These are phyloP conservation scores for Bimuria novae-zelandiae DNA, from an alignment of 2,329 filamentous ascomycete genomes.

Conservation along the genomic window DNA sequence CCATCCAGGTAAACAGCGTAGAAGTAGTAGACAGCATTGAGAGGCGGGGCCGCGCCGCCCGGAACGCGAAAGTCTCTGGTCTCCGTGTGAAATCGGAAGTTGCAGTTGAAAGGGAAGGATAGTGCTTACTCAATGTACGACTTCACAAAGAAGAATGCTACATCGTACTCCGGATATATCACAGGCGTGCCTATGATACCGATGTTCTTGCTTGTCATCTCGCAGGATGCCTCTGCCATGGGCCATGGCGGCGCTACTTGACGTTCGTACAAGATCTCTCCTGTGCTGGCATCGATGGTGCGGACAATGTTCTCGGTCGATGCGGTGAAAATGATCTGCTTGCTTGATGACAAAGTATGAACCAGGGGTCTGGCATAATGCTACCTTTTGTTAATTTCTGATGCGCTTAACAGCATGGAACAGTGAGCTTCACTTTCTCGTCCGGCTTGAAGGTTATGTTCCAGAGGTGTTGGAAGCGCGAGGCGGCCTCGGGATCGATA, in stretches of 20 bases:
- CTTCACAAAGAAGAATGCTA: slow-evolving; percentile 35
- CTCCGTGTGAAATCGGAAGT: background rate
- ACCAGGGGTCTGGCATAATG: slow-evolving; percentile 57
- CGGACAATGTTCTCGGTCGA: slow-evolving; percentile 25
- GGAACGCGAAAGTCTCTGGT: slow-evolving; percentile 26
- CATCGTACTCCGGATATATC: slow-evolving; percentile 28
- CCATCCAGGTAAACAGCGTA: slow-evolving; percentile 49
- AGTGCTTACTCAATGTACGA: slow-evolving; percentile 29
- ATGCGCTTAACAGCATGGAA: background rate
- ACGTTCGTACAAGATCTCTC: slow-evolving; percentile 18
- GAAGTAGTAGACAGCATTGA: slow-evolving; percentile 49
- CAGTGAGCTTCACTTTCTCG: slow-evolving; percentile 33
- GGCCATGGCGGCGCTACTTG: slow-evolving; percentile 22
- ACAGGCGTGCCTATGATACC: slow-evolving; percentile 29
- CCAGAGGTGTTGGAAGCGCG: slow-evolving; percentile 48
- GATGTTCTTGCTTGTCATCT: slow-evolving; percentile 17
- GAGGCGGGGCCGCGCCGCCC: slow-evolving; percentile 33
- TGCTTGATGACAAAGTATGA: slow-evolving; percentile 45
- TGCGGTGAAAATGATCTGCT: slow-evolving; percentile 25
- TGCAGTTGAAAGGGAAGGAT: background rate
- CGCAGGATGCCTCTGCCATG: slow-evolving; percentile 18
- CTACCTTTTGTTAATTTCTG: slow-evolving; percentile 6
- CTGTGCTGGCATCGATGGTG: slow-evolving; percentile 24
- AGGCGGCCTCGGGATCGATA: slow-evolving; percentile 45
- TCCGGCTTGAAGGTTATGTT: slow-evolving; percentile 36